Percentiles rank a stretch among this genome's conserved stretches.
Conservation (phyloP, 2,329 filamentous ascomycete genomes). For the Talaromyces rugulosus region DNA sequence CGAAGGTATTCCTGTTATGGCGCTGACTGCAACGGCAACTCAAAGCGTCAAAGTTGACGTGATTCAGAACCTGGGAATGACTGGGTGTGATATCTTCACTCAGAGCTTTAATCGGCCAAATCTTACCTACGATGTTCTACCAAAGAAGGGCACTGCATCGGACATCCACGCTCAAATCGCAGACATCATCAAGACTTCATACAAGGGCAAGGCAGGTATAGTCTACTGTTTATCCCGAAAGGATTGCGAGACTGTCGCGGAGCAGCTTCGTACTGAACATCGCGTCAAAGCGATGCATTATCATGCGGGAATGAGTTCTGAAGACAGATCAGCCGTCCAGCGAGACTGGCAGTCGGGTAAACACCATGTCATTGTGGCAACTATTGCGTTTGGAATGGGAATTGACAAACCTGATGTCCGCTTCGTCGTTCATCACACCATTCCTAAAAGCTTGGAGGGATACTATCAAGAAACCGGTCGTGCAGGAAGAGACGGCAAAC, state of each 20-base stretch:
- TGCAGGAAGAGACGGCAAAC: slow-evolving; percentile 83
- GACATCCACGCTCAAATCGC: slow-evolving; percentile 52
- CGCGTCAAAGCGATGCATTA: slow-evolving; percentile 77
- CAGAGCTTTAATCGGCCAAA: slow-evolving; percentile 99
- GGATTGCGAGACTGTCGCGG: slow-evolving; percentile 74
- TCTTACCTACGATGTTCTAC: slow-evolving; percentile 77
- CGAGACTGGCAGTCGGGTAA: slow-evolving; percentile 74
- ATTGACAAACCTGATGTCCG: slow-evolving; percentile 97
- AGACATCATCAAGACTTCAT: slow-evolving; percentile 62
- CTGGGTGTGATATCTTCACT: slow-evolving; percentile 70
- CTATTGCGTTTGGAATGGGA: slow-evolving; percentile 99
- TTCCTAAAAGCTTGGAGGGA: slow-evolving; percentile 93
- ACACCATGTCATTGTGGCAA: slow-evolving; percentile 89
- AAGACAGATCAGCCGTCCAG: slow-evolving; percentile 68
- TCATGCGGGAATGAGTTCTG: slow-evolving; percentile 70
- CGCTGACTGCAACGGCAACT: slow-evolving; percentile 91
- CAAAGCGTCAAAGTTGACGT: slow-evolving; percentile 89
- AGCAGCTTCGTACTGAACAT: slow-evolving; percentile 57
- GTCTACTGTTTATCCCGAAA: slow-evolving; percentile 88
- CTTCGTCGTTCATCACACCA: slow-evolving; percentile 88
- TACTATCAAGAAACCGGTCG: slow-evolving; percentile 98
- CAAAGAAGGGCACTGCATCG: slow-evolving; percentile 59
- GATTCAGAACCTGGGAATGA: slow-evolving; percentile 83
- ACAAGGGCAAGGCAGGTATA: slow-evolving; percentile 74
- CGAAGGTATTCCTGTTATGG: slow-evolving; percentile 82